Base-by-base conservation (phyloP, 257 asterid species). In the Ehretia macrophylla region DNA sequence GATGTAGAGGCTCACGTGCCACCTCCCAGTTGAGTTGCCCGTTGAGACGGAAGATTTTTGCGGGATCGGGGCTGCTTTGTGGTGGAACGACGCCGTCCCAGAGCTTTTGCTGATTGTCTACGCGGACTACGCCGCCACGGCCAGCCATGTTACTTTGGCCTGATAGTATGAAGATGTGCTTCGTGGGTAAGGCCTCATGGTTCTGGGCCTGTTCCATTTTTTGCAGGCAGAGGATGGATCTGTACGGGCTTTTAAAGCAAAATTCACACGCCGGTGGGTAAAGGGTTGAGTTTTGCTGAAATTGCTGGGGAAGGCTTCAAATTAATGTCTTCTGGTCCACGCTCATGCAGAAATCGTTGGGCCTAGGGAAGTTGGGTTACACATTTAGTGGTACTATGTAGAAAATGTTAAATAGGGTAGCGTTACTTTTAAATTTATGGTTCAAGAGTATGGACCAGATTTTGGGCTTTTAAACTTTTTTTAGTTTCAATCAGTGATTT, bases 1-100 rank as follows among this genome's bases (percentile, higher is more conserved):
- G 44, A 66, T 84, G 92, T 67, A 86, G 82, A 1, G 97, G 94
- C 71, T 89, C 97, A 0, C 58, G 56, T 8, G 97, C 97, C 17
- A 14, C 80, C 52, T 80, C 91, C 95, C 95, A 84, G 14, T 56
- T 23, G 12, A 65, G 75, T 19, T 5, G 71, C 6, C 74, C 66
- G 4, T 62, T 72, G 9, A 89, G 69, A 4, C 84, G 82, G 22
- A 72, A 72, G 52, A 83, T 67, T 0, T 40, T 61, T 10, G 71
- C 69, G 49, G 56, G 74, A 18, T 63, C 44, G 13, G 60, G 65
- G 14, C 40, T 47, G 32, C 65, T 37, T 14, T 69, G 59, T 10
- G 56, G 55, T 1, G 65, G 76, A 27, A 71, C 65, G 32, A 59
- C 10, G 20, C 63, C 47, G 22, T 72, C 72, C 72, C 72, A 71